Evolutionary conservation across 148 eudicot species (phyloP), one percentile per base, ranked within the genome.

Genomic region (Polygonum maritimum): DNA sequence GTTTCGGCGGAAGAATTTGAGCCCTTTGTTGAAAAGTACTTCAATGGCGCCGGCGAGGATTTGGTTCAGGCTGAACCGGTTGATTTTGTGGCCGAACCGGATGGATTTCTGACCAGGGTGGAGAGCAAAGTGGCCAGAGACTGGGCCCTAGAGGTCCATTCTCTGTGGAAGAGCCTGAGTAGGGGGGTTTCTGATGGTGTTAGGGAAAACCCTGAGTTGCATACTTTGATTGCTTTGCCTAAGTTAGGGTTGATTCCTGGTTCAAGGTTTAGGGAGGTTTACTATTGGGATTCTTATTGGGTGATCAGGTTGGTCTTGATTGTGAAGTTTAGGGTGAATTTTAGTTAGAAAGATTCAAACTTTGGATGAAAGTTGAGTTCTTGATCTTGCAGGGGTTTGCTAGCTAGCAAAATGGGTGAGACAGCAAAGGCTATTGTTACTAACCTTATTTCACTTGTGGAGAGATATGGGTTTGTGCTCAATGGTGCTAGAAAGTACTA

Each of bases 201-300:
- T 11, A 76, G 84, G 40, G 75, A 84, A 57, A 41, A 75, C 40
- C 94, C 94, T 31, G 87, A 85, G 0, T 75, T 79, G 81, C 89
- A 89, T 84, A 89, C 94, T 14, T 35, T 93, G 81, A 81, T 93
- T 74, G 89, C 92, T 7, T 48, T 93, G 73, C 80, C 87, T 60
- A 70, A 86, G n/a, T 82, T 91, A 33, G 88, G 90, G 21, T 54
- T 94, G 0, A 88, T 94, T 51, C 95, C 98, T 26, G 98, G 98
- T 52, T 94, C 98, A 12, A 76, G 98, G 75, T 92, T 92, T 76
- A 78, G 89, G 40, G 98, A 92, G 83, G 96, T 94, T 71, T 92
- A 92, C 73, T 92, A 92, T 51, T 94, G 98, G 98, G 97, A 94
- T 81, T 90, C 97, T 74, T 94, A 90, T 57, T 94, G 97, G 97